These are phyloP conservation scores for Kluyveromyces marxianus DNA, from an alignment of 1,139 yeast species.

Conservation along the genomic window DNA sequence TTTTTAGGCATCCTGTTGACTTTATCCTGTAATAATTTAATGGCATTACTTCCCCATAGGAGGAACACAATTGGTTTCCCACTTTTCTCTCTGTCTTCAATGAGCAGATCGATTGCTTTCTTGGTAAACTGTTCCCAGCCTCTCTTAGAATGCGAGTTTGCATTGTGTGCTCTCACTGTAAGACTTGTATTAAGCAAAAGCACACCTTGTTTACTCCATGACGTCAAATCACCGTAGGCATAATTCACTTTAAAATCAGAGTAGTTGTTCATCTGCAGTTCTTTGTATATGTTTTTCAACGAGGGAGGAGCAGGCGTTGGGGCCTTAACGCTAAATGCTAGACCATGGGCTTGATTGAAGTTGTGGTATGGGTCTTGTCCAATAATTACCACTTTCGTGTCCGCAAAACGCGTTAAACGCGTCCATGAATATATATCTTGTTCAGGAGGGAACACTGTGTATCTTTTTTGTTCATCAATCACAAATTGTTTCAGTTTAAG, in stretches of 20 bases:
- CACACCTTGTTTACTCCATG: slow-evolving; percentile 90
- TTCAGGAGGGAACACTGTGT: slow-evolving; percentile 63
- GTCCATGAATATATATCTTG: slow-evolving; percentile 90
- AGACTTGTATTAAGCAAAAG: slow-evolving; percentile 78
- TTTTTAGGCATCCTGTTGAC: slow-evolving; percentile 33
- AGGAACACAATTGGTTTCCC: slow-evolving; percentile 60
- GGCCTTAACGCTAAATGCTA: slow-evolving; percentile 84
- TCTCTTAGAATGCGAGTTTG: slow-evolving; percentile 80
- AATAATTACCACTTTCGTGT: slow-evolving; percentile 68
- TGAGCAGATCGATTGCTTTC: slow-evolving; percentile 49
- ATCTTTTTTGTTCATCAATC: slow-evolving; percentile 15
- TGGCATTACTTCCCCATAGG: slow-evolving; percentile 97
- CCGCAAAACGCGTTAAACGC: slow-evolving; percentile 67
- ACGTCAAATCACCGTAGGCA: slow-evolving; percentile 56
- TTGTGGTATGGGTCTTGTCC: slow-evolving; percentile 99
- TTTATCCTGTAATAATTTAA: slow-evolving; percentile 49
- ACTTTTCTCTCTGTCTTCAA: slow-evolving; percentile 32
- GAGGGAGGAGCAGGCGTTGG: slow-evolving; percentile 91
- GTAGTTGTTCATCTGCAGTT: slow-evolving; percentile 56
- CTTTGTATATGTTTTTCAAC: slow-evolving; percentile 76
- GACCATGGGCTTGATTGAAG: slow-evolving; percentile 88
- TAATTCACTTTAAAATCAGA: slow-evolving; percentile 51
- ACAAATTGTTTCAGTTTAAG: slow-evolving; percentile 47
- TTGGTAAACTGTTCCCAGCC: slow-evolving; percentile 96
- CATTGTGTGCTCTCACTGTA: slow-evolving; percentile 89